Percentiles rank a stretch among this genome's conserved stretches.
phyloP scores from a whole-genome alignment of 148 eudicot species.

The Nepenthes gracilis region DNA sequence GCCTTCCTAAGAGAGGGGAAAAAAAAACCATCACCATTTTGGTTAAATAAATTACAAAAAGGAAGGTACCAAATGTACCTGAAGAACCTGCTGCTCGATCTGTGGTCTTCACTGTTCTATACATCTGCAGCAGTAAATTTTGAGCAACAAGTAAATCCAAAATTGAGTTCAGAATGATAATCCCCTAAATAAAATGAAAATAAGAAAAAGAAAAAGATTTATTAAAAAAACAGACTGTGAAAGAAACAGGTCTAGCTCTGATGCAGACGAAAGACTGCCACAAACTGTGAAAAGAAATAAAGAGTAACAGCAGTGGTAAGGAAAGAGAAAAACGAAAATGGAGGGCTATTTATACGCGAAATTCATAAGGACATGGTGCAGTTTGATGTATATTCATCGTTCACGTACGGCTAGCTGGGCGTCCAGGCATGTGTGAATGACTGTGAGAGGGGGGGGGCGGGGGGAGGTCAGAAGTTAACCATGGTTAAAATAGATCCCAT shows the following conservation, averaged over 20 bases:
- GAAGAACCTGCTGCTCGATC: slow-evolving; percentile 79
- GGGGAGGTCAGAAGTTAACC: slow-evolving; percentile 14
- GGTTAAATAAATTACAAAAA: neutral
- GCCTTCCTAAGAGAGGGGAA: too few species aligned
- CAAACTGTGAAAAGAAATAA: too few species aligned
- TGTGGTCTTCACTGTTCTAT: slow-evolving; percentile 90
- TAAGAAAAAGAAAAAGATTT: neutral
- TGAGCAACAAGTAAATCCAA: neutral
- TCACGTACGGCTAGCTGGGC: neutral
- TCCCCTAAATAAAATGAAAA: neutral
- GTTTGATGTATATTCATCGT: neutral
- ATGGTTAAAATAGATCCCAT: slow-evolving; percentile 13
- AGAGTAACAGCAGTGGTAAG: too few species aligned
- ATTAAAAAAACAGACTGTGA: too few species aligned
- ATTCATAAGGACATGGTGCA: neutral
- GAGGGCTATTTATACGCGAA: neutral
- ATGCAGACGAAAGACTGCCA: too few species aligned
- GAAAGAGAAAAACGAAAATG: too few species aligned
- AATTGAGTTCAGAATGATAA: too few species aligned
- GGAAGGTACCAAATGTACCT: slow-evolving; percentile 27
- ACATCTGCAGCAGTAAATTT: slow-evolving; percentile 43
- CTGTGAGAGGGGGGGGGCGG: neutral
- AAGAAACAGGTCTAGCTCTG: too few species aligned
- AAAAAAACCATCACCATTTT: neutral
- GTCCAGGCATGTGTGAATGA: neutral